Conservation (phyloP, 441 rosid genomes). For the Manihot esculenta region DNA sequence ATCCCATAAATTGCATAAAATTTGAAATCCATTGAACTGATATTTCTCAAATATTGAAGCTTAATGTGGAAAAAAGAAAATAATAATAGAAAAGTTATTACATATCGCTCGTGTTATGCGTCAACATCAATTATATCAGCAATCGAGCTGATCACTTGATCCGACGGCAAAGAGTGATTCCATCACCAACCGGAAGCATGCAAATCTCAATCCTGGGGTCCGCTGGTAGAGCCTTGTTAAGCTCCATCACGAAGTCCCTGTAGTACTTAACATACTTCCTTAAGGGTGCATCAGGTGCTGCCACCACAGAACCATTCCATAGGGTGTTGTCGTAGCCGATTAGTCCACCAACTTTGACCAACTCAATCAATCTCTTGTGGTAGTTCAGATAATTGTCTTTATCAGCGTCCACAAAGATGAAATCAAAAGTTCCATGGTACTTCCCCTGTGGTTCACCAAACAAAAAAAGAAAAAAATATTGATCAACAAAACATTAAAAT, state of each 20-base stretch:
- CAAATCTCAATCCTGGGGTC: conserved; percentile 97
- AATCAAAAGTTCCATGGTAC: conserved; percentile 74
- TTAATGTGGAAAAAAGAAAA: background rate
- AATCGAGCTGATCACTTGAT: conserved; percentile 37
- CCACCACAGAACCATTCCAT: conserved; percentile 94
- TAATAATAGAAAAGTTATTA: background rate
- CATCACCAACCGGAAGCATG: conserved; percentile 96
- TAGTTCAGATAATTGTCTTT: conserved; percentile 92
- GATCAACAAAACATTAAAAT: background rate
- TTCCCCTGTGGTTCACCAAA: conserved; percentile 48
- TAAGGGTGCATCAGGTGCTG: conserved; percentile 75
- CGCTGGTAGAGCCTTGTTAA: conserved; percentile 88
- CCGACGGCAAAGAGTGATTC: conserved; percentile 96
- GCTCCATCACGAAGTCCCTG: conserved; percentile 86
- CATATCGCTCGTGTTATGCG: background rate
- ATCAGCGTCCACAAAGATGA: conserved; percentile 94
- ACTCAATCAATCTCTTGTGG: conserved; percentile 70
- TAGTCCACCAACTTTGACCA: conserved; percentile 83
- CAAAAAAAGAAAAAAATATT: background rate
- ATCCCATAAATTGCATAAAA: background rate
- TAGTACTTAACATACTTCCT: conserved; percentile 82
- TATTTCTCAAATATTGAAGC: conserved; percentile 11
- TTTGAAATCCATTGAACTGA: background rate
- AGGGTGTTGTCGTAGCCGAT: conserved; percentile 97
- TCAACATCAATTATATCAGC: background rate